phyloP scores from a whole-genome alignment of 495 filamentous ascomycete genomes.

The Glarea lozoyensis region DNA sequence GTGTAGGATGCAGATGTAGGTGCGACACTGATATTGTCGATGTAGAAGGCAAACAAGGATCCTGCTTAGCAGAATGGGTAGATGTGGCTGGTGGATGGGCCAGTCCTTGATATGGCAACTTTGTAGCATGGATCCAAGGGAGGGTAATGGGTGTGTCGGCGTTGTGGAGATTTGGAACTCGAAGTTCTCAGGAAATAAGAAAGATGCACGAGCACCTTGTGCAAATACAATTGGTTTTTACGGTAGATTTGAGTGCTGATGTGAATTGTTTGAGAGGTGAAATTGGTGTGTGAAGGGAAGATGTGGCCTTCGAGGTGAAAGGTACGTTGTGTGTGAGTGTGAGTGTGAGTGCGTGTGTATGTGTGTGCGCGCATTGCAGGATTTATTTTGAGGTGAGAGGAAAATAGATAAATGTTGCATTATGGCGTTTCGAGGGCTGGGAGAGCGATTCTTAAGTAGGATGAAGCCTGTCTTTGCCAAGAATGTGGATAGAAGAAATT shows the following conservation, averaged over 20 bases:
- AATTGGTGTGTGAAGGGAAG: no score
- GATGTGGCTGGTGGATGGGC: slow-evolving; percentile 95
- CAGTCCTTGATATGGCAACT: slow-evolving; percentile 28
- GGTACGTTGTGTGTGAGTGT: neutral
- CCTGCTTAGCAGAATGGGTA: slow-evolving; percentile 94
- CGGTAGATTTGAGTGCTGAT: no score
- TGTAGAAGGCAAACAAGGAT: slow-evolving; percentile 93
- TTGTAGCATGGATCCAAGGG: neutral
- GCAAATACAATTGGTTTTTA: no score
- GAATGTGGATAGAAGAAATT: no score
- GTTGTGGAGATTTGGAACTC: slow-evolving; percentile 1
- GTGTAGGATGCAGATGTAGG: slow-evolving; percentile 91
- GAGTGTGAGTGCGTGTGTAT: slow-evolving; percentile 3
- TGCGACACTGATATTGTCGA: slow-evolving; percentile 99
- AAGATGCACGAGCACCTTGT: no score
- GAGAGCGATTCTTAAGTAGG: neutral
- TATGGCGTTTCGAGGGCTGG: slow-evolving; percentile 13
- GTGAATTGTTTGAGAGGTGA: no score
- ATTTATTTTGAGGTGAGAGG: slow-evolving; percentile 3
- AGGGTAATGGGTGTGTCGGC: neutral
- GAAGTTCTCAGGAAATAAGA: no score
- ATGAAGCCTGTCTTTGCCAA: no score
- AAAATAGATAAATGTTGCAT: slow-evolving; percentile 8
- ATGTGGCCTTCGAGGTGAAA: neutral
- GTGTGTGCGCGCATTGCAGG: neutral